Base-by-base conservation (phyloP, 768 basidiomycete species). In the Trametes gibbosa region DNA sequence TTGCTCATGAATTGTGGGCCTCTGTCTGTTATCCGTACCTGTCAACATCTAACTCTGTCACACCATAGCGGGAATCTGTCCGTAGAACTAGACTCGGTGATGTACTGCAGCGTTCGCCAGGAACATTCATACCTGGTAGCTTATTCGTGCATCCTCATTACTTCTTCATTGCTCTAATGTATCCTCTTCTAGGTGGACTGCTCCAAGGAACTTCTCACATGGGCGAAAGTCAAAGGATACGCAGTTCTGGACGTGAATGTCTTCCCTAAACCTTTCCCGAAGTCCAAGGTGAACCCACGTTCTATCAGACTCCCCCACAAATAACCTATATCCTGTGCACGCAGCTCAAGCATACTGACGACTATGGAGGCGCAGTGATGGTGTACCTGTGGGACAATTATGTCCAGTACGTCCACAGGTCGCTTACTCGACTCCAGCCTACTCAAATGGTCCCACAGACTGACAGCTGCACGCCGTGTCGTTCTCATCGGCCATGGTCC, bases 301-400 rank as follows among this genome's bases (percentile, higher is more conserved):
- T 21, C 21, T 5, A 13, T 2, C 21, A 23, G 25, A 42, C 16
- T 13, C 16, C n/a, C n/a, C n/a, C n/a, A n/a, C n/a, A 32, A 8
- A 61, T 19, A 43, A 7, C 13, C 34, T 19, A 45, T 27, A 42
- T 45, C 23, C 24, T 46, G 46, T 29, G 40, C 63, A 61, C 73
- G 64, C 71, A 52, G 79, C 78, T 47, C 77, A 80, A 58, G 25
- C 39, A 53, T 21, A 61, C 65, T 4, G 69, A 71, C 65, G 69
- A 71, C 43, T 76, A 78, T 41, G 79, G 78, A 8, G 78, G 72
- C 48, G 84, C 89, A 27, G 74, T 95, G 23, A 70, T 96, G 58
- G 79, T 80, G 3, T 96, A 98, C 70, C 72, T 98, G 12, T 99
- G 97, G 97, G 96, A 98, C 72, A 96, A 98, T 67, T 95, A 95